Evolutionary conservation across 2,329 filamentous ascomycete species (phyloP).

Genomic region (Cercospora sp.): DNA sequence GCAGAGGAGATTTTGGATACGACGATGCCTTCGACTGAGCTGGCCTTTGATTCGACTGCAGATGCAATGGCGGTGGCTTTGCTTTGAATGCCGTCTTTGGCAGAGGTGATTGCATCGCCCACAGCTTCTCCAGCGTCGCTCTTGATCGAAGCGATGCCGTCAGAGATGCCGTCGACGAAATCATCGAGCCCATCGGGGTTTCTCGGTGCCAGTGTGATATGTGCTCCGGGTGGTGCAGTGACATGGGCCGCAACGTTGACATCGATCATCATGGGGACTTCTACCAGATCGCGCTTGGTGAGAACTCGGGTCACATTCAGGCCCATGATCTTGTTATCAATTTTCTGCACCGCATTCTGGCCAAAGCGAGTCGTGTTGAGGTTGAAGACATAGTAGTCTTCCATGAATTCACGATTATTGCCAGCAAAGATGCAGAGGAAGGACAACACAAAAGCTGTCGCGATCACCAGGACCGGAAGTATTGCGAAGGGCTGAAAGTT

Average conservation of each 20-base stretch:
- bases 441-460: conserved; percentile 58
- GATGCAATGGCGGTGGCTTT: conserved; percentile 27
- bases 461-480: conserved; percentile 43
- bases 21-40: conserved; percentile 24
- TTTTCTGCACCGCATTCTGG: conserved; percentile 37
- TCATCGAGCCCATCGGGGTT: conserved; percentile 25
- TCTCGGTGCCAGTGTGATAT: conserved; percentile 28
- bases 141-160: conserved; percentile 20
- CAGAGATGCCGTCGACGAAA: conserved; percentile 33
- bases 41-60: conserved; percentile 25
- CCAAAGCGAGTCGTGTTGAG: conserved; percentile 61
- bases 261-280: conserved; percentile 14
- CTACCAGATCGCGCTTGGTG: conserved; percentile 24
- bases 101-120: conserved; percentile 27
- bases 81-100: conserved; percentile 28
- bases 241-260: conserved; percentile 12
- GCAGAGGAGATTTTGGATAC: conserved; percentile 28
- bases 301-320: conserved; percentile 25
- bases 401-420: conserved; percentile 56
- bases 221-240: conserved; percentile 18
- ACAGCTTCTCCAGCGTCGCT: conserved; percentile 19
- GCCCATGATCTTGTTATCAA: conserved; percentile 32
- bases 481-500: conserved; percentile 26
- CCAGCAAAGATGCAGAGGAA: conserved; percentile 64
- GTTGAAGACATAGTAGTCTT: conserved; percentile 58